These are phyloP conservation scores for Solanum microdontum DNA, from an alignment of 257 asterid species.

Conservation along the genomic window DNA sequence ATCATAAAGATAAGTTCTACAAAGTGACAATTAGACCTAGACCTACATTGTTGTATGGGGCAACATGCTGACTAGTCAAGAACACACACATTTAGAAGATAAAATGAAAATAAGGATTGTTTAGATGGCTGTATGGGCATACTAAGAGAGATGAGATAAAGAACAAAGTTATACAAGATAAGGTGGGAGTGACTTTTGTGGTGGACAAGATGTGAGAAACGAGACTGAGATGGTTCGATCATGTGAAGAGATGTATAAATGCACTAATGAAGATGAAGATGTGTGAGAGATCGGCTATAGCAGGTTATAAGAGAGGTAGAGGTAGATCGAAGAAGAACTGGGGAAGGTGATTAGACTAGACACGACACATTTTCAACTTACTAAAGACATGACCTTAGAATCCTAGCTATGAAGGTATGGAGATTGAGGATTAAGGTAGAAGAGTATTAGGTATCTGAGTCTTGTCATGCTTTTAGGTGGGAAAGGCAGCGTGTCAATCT, in stretches of 20 bases:
- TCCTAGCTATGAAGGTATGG: not conserved
- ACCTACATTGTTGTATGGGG: not conserved
- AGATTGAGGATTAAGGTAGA: not conserved
- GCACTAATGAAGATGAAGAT: not conserved
- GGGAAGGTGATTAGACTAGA: not conserved
- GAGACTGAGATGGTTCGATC: rapidly evolving
- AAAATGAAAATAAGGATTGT: not conserved
- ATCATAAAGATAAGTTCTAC: not conserved
- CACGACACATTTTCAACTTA: not conserved
- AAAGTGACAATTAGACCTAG: not conserved
- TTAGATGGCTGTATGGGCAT: not conserved
- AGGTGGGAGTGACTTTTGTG: not conserved
- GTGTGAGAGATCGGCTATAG: not conserved
- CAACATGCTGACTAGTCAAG: not conserved
- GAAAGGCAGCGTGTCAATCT: not conserved
- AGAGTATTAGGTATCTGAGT: not conserved
- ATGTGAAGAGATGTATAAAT: not conserved
- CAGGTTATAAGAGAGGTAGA: not conserved
- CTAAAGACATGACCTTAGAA: not conserved
- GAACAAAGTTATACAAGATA: not conserved
- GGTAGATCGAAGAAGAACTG: not conserved
- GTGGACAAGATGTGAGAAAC: not conserved
- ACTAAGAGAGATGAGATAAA: not conserved
- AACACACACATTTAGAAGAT: not conserved
- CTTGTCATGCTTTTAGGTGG: not conserved